Evolutionary conservation across 805 yeast species (phyloP).

Genomic region (Candida ponderosae): DNA sequence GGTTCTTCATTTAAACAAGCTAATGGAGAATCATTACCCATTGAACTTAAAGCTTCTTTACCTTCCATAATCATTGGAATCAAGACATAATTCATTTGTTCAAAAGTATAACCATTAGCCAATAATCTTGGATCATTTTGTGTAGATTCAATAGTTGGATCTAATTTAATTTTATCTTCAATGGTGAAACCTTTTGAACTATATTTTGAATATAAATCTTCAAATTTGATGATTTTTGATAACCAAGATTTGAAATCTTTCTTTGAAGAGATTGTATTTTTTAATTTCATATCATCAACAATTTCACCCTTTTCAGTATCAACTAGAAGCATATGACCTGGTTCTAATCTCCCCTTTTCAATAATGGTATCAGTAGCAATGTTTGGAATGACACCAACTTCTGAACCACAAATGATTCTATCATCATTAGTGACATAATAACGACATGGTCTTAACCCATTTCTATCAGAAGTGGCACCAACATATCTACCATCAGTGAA

Average conservation of each 20-base stretch:
- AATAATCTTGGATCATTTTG: conserved; percentile 77
- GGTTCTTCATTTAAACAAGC: conserved; percentile 96
- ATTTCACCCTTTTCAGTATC: conserved; percentile 90
- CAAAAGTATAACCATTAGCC: conserved; percentile 92
- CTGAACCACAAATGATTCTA: conserved; percentile 95
- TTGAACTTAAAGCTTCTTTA: conserved; percentile 93
- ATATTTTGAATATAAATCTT: conserved; percentile 62
- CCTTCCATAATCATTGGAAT: conserved; percentile 93
- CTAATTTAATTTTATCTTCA: conserved; percentile 14
- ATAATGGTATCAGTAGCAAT: conserved; percentile 75
- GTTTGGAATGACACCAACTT: conserved; percentile 86
- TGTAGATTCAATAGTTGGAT: conserved; percentile 33
- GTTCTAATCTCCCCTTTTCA: conserved; percentile 89
- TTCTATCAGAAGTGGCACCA: conserved; percentile 96
- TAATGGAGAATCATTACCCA: conserved; percentile 96
- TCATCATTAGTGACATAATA: conserved; percentile 93
- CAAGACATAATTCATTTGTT: conserved; percentile 73
- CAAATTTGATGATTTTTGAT: conserved; percentile 76
- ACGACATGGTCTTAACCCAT: conserved; percentile 97
- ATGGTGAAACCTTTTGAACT: conserved; percentile 10
- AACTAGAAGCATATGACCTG: conserved; percentile 92
- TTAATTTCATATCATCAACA: conserved; percentile 89
- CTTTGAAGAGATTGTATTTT: conserved; percentile 68
- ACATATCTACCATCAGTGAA: conserved; percentile 97
- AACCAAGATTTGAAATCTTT: conserved; percentile 94